Conservation (phyloP, 352 stramenopile genomes). For the Phytophthora cactorum region DNA sequence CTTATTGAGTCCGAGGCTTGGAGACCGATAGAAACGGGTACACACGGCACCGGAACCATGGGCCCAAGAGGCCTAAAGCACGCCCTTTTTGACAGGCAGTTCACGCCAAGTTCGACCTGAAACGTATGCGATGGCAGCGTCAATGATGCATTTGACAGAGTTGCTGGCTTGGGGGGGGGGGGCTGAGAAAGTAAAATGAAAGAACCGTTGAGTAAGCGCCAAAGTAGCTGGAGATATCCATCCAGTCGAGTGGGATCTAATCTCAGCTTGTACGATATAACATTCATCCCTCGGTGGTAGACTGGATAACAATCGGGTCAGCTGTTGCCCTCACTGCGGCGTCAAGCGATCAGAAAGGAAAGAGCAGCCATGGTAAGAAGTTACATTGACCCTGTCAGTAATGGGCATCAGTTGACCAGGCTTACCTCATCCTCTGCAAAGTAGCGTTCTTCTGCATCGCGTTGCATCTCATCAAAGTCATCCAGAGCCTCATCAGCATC, state of each 20-base stretch:
- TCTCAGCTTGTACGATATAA: too few relatives aligned
- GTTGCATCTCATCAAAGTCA: constrained; percentile 70
- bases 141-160: too few relatives aligned
- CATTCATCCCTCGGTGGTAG: too few relatives aligned
- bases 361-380: background rate
- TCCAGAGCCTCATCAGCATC: constrained; percentile 69
- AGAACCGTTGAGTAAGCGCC: too few relatives aligned
- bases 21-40: background rate
- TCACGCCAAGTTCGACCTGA: too few relatives aligned
- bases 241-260: too few relatives aligned
- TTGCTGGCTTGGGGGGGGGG: too few relatives aligned
- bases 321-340: background rate
- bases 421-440: constrained; percentile 38
- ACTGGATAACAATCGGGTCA: background rate
- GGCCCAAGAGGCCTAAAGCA: background rate
- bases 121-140: too few relatives aligned
- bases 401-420: background rate
- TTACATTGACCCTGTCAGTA: background rate
- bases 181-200: too few relatives aligned
- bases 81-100: too few relatives aligned
- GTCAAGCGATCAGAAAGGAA: background rate
- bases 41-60: background rate
- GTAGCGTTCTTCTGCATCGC: constrained; percentile 82
- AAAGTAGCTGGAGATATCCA: too few relatives aligned
- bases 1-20: background rate